Evolutionary conservation across 2,329 filamentous ascomycete species (phyloP).

Genomic region (Ophiostoma triangulosporum): DNA sequence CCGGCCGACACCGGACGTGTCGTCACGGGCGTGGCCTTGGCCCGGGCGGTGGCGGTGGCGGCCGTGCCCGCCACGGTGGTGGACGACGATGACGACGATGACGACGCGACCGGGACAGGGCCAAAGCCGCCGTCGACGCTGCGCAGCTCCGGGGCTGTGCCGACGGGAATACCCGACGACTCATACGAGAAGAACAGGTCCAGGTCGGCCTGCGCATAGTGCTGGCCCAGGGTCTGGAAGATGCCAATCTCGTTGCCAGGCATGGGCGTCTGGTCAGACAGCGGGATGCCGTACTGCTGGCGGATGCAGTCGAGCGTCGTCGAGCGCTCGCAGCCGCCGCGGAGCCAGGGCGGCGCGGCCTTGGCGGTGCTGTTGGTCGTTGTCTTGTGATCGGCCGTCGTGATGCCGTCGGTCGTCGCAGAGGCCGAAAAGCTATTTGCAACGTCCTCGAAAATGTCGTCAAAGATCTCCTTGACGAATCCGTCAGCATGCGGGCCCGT

Average conservation of each 20-base stretch:
- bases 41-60: conserved; percentile 10
- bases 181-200: conserved; percentile 15
- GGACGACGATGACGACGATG: conserved; percentile 27
- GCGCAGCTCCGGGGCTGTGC: conserved; percentile 18
- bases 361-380: conserved; percentile 2
- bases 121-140: conserved; percentile 21
- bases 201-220: conserved; percentile 18
- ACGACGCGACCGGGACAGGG: conserved; percentile 33
- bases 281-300: conserved; percentile 15
- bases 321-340: conserved; percentile 6
- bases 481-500: background rate
- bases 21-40: conserved; percentile 20
- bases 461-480: conserved; percentile 32
- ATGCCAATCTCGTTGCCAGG: conserved; percentile 17
- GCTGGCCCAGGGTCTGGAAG: conserved; percentile 17
- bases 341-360: background rate
- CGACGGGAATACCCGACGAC: conserved; percentile 26
- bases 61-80: conserved; percentile 26
- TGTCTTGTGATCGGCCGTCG: no score
- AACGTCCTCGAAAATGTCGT: conserved; percentile 34
- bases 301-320: conserved; percentile 12
- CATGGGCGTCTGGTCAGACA: conserved; percentile 6
- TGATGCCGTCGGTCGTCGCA: conserved; percentile 12
- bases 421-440: conserved; percentile 35
- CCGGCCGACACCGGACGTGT: conserved; percentile 13